Evolutionary conservation across 106 monocot species (phyloP).

Genomic region (Phalaenopsis aphrodite): DNA sequence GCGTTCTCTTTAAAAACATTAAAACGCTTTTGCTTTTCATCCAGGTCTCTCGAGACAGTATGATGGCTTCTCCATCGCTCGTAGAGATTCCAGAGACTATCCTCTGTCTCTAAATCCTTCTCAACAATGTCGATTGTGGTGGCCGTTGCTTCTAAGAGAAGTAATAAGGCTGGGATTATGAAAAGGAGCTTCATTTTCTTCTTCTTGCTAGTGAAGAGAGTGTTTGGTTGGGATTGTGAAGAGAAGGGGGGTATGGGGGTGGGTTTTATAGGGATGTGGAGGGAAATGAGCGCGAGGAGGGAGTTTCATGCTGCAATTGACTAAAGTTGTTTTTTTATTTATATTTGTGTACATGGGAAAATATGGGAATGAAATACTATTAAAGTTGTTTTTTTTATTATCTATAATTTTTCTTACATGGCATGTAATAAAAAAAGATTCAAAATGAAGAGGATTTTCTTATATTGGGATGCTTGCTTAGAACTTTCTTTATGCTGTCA

Average conservation of each 20-base stretch:
- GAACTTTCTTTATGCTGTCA: too few species aligned
- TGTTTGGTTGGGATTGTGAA: neutral
- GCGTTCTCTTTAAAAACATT: constrained; percentile 56
- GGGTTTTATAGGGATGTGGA: neutral
- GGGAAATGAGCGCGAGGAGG: neutral
- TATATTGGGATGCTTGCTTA: too few species aligned
- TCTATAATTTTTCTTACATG: too few species aligned
- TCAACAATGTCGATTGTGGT: constrained; percentile 26
- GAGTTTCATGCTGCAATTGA: neutral
- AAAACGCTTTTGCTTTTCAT: constrained; percentile 43
- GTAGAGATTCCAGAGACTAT: constrained; percentile 46
- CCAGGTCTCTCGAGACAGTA: constrained; percentile 26
- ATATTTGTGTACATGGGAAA: too few species aligned
- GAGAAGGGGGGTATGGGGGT: neutral
- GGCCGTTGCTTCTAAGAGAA: neutral
- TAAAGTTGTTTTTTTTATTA: too few species aligned
- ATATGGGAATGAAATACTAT: too few species aligned
- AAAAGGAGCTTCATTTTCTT: neutral
- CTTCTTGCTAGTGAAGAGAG: neutral
- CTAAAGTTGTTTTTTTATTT: neutral
- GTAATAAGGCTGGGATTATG: neutral
- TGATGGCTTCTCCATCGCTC: constrained; percentile 54
- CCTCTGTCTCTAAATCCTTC: constrained; percentile 43
- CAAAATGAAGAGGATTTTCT: too few species aligned
- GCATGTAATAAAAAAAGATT: too few species aligned